Evolutionary conservation across 2,329 filamentous ascomycete genomes (phyloP).

Genomic region (Ascochyta fabae): DNA sequence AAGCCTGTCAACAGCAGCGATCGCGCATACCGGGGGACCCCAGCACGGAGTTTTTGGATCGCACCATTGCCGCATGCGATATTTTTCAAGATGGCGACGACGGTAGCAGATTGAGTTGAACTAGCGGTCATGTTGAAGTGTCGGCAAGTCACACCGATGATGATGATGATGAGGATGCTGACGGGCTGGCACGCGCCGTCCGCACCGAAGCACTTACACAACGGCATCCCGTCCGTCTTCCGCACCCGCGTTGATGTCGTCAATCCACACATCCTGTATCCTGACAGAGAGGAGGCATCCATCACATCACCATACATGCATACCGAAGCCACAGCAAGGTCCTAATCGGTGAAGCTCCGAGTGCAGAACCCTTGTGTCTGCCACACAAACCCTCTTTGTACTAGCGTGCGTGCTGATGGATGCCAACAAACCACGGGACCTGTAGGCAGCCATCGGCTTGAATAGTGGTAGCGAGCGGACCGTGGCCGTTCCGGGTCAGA

Average conservation of each 20-base stretch:
- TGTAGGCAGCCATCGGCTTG: not conserved
- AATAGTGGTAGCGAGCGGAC: constrained; percentile 16
- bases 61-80: not conserved
- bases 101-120: constrained; percentile 3
- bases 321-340: not conserved
- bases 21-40: not conserved
- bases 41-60: not conserved
- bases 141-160: constrained; percentile 26
- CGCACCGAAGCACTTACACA: constrained; percentile 18
- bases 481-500: constrained; percentile 2
- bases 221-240: constrained; percentile 10
- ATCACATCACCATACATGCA: not conserved
- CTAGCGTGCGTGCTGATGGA: not conserved
- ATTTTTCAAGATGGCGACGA: not conserved
- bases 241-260: constrained; percentile 11
- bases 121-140: not conserved
- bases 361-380: constrained; percentile 2
- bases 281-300: not conserved
- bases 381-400: not conserved
- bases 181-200: constrained; percentile 23
- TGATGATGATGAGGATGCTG: constrained; percentile 13
- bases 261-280: not conserved
- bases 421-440: not conserved
- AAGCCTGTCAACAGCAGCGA: not conserved
- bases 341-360: constrained; percentile 1